phyloP scores from a whole-genome alignment of 1,139 yeast species.

The Candida sojae region DNA sequence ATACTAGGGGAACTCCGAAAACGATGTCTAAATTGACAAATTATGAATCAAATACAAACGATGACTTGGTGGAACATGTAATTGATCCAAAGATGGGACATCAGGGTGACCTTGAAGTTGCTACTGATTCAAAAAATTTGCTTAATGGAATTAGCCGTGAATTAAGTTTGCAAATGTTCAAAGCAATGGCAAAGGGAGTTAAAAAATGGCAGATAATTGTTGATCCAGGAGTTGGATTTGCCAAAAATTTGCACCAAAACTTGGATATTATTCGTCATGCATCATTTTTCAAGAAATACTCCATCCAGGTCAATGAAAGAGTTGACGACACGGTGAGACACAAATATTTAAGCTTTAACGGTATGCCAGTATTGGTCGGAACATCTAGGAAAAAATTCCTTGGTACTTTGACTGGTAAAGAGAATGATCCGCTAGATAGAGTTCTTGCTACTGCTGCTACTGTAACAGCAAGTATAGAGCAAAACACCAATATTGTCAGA shows the following conservation, averaged over 20 bases:
- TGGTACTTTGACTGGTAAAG: slow-evolving; percentile 61
- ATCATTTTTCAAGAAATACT: slow-evolving; percentile 54
- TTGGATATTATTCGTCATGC: slow-evolving; percentile 62
- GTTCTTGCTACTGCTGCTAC: slow-evolving; percentile 78
- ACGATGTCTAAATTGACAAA: slow-evolving; percentile 66
- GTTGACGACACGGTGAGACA: slow-evolving; percentile 23
- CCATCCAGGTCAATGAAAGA: slow-evolving; percentile 27
- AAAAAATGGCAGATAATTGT: slow-evolving; percentile 86
- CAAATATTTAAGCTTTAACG: slow-evolving; percentile 43
- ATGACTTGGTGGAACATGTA: slow-evolving; percentile 39
- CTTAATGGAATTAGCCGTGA: slow-evolving; percentile 63
- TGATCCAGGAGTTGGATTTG: slow-evolving; percentile 97
- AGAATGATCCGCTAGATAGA: slow-evolving; percentile 55
- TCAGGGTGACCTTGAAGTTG: slow-evolving; percentile 15
- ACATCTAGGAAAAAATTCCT: slow-evolving; percentile 87
- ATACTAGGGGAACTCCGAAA: slow-evolving; percentile 79
- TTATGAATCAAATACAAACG: slow-evolving; percentile 49
- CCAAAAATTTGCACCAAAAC: slow-evolving; percentile 73
- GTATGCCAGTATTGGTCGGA: slow-evolving; percentile 74
- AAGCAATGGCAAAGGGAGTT: slow-evolving; percentile 66
- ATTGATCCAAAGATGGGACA: slow-evolving; percentile 35
- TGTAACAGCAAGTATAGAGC: slow-evolving; percentile 71
- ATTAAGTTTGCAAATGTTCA: slow-evolving; percentile 53
- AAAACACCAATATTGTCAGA: slow-evolving; percentile 77
- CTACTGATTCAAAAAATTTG: slow-evolving; percentile 33